Evolutionary conservation across 176 grass and related monocot species (phyloP).

Genomic region (Aegilops tauschii): DNA sequence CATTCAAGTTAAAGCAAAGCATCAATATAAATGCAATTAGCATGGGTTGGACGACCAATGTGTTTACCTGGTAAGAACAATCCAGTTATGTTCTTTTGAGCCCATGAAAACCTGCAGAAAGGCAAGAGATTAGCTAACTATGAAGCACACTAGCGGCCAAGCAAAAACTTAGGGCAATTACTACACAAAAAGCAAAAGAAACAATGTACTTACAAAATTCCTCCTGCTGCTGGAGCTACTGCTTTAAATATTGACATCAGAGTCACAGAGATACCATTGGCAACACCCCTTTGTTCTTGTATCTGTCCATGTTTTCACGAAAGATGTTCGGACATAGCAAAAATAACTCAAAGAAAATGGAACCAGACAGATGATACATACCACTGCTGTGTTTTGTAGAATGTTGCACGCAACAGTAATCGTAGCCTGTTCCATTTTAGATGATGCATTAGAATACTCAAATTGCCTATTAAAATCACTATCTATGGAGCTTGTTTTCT

Average conservation of each 20-base stretch:
- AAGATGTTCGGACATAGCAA: not conserved
- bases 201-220: constrained; percentile 43
- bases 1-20: not conserved
- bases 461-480: not conserved
- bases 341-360: not conserved
- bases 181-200: not conserved
- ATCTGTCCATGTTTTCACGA: constrained; percentile 21
- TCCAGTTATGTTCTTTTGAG: constrained; percentile 46
- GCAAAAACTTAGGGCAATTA: not conserved
- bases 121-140: not conserved
- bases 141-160: not conserved
- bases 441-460: not conserved
- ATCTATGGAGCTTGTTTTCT: not conserved
- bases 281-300: constrained; percentile 61
- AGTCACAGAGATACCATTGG: constrained; percentile 67
- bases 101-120: constrained; percentile 61
- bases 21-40: not conserved
- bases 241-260: constrained; percentile 67
- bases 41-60: not conserved
- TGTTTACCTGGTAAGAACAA: constrained; percentile 47
- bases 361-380: not conserved
- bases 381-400: constrained; percentile 63
- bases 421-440: constrained; percentile 44
- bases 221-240: constrained; percentile 61
- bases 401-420: constrained; percentile 60